These are phyloP conservation scores for Aspergillus steynii DNA, from an alignment of 495 filamentous ascomycete genomes.

Conservation along the genomic window DNA sequence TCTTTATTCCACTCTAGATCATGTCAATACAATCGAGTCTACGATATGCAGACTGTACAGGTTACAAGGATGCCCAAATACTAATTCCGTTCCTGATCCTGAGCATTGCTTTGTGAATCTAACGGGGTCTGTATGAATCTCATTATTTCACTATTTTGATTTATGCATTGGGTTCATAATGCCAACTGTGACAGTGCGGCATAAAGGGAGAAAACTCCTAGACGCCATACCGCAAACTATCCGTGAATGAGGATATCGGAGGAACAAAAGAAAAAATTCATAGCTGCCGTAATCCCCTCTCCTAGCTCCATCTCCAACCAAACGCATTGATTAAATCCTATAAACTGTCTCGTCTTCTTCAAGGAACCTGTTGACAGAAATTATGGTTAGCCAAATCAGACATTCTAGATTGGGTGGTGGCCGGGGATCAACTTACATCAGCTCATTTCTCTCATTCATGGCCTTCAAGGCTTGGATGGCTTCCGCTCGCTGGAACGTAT, in stretches of 20 bases:
- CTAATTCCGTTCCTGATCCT: background rate
- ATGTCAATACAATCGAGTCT: background rate
- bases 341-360: slow-evolving; percentile 54
- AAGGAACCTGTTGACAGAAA: slow-evolving; percentile 43
- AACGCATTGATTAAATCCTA: slow-evolving; percentile 38
- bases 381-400: slow-evolving; percentile 11
- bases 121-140: background rate
- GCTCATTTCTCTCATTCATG: slow-evolving; percentile 81
- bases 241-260: slow-evolving; percentile 1
- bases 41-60: background rate
- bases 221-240: slow-evolving; percentile 10
- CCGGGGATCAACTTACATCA: slow-evolving; percentile 71
- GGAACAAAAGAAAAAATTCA: background rate
- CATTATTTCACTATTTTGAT: background rate
- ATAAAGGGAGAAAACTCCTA: slow-evolving; percentile 5
- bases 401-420: background rate
- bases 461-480: slow-evolving; percentile 71
- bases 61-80: background rate
- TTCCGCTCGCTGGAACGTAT: slow-evolving; percentile 67
- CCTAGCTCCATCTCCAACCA: background rate
- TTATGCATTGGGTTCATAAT: background rate
- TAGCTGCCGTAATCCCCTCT: slow-evolving; percentile 9
- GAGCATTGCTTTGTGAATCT: background rate
- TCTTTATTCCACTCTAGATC: slow-evolving; percentile 2
- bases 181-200: background rate